Base-by-base conservation (phyloP, 202 grass and related monocot species). In the Thinopyrum obtusiflorum region DNA sequence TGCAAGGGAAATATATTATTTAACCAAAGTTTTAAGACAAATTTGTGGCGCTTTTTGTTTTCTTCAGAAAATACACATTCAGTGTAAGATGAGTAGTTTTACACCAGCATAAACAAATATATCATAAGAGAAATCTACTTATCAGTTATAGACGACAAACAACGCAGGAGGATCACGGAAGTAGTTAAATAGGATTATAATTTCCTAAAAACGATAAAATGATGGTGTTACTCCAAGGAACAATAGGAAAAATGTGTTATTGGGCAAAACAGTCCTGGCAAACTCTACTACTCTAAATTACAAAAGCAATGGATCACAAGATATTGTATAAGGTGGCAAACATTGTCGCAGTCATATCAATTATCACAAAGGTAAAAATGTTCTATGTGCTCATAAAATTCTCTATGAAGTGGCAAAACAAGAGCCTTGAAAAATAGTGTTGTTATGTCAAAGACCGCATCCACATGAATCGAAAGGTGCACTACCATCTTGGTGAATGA, bases 401-500 rank as follows among this genome's bases (percentile, higher is more conserved):
- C 17, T 70, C 49, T 66, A 67, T 60, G 42, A 75, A 84, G 33
- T 36, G 57, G 82, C 11, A 59, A 84, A 68, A 60, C 26, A 33
- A 68, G n/a, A 83, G 73, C 26, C 4, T 66, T 59, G 24, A 23
- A 79, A 72, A 49, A 35, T 29, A 53, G 25, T 28, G 33, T 28
- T 85, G 9, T 47, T 66, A 3, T 23, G 25, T 11, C 25, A 67
- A 74, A 33, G 15, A 80, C 64, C 25, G 18, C 25, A 31, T 5
- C 72, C 44, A 85, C 68, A 61, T 80, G 49, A 62, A 77, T 36
- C 4, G 62, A 63, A 85, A 88, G 74, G 35, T 60, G 20, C 80
- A 87, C 28, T 60, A n/a, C 11, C 28, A 31, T 76, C 86, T 66
- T n/a, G 68, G 51, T 39, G 80, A 80, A n/a, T 21, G 7, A 62